Percentiles rank a stretch among this genome's conserved stretches.
phyloP scores from a whole-genome alignment of 805 yeast genomes.

The Groenewaldozyma salmanticensis region DNA sequence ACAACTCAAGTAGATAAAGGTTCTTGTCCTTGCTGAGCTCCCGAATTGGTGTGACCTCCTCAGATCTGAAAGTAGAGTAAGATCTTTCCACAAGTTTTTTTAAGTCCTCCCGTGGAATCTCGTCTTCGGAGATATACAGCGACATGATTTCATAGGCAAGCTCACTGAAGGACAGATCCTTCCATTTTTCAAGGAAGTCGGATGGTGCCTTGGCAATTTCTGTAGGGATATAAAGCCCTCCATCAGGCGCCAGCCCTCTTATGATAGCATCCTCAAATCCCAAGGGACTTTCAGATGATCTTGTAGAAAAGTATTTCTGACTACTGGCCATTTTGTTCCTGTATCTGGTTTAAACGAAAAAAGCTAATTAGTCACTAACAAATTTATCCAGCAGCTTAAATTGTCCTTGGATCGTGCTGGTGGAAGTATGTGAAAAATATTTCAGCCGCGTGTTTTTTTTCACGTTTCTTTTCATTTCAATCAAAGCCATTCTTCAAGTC shows the following conservation, averaged over 20 bases:
- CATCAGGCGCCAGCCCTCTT: constrained; percentile 88
- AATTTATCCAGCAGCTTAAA: not conserved
- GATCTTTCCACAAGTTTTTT: constrained; percentile 54
- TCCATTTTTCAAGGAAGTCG: constrained; percentile 57
- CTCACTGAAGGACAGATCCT: constrained; percentile 66
- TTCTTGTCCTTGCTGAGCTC: constrained; percentile 46
- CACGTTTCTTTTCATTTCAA: too few relatives aligned
- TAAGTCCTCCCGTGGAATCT: constrained; percentile 66
- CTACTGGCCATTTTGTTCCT: constrained; percentile 4
- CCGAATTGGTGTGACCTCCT: constrained; percentile 76
- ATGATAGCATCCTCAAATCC: constrained; percentile 34
- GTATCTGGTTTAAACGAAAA: not conserved
- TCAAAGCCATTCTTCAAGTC: too few relatives aligned
- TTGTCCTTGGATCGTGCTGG: too few relatives aligned
- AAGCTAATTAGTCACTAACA: not conserved
- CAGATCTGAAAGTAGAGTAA: constrained; percentile 83
- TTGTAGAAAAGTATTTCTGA: constrained; percentile 30
- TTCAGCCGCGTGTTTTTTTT: too few relatives aligned
- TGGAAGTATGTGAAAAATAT: too few relatives aligned
- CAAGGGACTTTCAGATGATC: constrained; percentile 26
- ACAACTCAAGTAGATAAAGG: constrained; percentile 75
- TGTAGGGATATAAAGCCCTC: constrained; percentile 89
- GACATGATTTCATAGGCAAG: constrained; percentile 82
- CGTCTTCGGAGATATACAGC: constrained; percentile 59
- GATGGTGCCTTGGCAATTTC: constrained; percentile 58